These are phyloP conservation scores for Trichoderma atrobrunneum DNA, from an alignment of 2,329 filamentous ascomycete genomes.

Conservation along the genomic window DNA sequence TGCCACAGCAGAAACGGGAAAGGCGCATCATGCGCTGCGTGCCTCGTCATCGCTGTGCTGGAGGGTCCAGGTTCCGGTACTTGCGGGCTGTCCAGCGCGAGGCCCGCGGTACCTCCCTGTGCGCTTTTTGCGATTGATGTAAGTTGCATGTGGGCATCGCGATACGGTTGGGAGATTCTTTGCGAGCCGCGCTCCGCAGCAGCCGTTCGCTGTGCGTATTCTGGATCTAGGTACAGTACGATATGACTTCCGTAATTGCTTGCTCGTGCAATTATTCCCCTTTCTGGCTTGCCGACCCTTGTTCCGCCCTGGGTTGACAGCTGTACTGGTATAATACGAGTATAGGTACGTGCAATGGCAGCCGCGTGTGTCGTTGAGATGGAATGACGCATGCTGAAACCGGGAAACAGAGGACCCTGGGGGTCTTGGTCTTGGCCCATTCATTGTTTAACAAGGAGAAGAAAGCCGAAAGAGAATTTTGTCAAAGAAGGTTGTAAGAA, in stretches of 20 bases:
- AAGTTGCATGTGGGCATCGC: not conserved
- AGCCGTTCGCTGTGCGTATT: not conserved
- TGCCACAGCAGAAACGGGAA: conserved; percentile 20
- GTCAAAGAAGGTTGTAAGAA: not conserved
- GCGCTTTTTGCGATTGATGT: not conserved
- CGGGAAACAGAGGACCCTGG: not conserved
- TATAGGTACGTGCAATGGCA: not conserved
- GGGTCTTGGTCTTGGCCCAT: not conserved
- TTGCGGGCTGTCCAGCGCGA: conserved; percentile 8
- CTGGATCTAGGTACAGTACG: not conserved
- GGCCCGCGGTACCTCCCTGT: conserved; percentile 15
- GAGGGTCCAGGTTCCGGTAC: conserved; percentile 23
- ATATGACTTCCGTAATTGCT: not conserved
- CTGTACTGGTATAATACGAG: not conserved
- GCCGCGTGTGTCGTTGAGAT: not conserved
- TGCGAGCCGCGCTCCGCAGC: not conserved
- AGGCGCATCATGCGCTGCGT: conserved; percentile 24
- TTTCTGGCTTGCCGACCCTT: not conserved
- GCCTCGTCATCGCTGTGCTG: conserved; percentile 39
- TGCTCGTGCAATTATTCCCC: not conserved
- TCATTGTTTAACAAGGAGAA: not conserved
- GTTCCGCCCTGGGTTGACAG: not conserved
- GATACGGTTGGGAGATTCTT: not conserved
- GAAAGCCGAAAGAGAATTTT: not conserved
- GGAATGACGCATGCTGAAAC: conserved; percentile 2